These are phyloP conservation scores for Tuber umbilicatum DNA, from an alignment of 495 filamentous ascomycete genomes.

Conservation along the genomic window DNA sequence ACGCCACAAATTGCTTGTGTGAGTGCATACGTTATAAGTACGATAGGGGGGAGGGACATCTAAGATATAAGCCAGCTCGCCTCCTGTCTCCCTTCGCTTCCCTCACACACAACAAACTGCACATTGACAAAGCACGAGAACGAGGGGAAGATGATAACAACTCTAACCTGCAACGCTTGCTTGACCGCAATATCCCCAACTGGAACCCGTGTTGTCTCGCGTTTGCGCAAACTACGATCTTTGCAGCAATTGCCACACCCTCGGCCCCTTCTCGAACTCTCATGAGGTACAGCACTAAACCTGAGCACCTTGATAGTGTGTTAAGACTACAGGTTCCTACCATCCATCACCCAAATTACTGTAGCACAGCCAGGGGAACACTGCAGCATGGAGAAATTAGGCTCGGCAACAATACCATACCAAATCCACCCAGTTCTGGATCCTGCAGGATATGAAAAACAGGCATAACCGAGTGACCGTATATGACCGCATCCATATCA, in stretches of 20 bases:
- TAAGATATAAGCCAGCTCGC: neutral
- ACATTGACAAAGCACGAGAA: neutral
- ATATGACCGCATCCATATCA: neutral
- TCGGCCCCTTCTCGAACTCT: neutral
- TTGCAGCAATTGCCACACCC: neutral
- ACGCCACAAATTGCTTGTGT: neutral
- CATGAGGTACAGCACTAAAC: neutral
- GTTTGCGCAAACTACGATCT: neutral
- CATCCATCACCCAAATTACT: too few relatives aligned
- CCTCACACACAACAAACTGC: neutral
- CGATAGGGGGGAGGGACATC: neutral
- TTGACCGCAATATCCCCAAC: neutral
- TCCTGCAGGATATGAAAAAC: too few relatives aligned
- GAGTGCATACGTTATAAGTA: neutral
- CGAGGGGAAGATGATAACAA: neutral
- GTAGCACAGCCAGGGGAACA: too few relatives aligned
- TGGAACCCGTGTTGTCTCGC: neutral
- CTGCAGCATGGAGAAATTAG: too few relatives aligned
- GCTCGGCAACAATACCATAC: too few relatives aligned
- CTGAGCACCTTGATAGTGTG: too few relatives aligned
- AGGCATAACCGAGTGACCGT: too few relatives aligned
- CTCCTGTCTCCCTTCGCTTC: neutral
- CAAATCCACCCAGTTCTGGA: too few relatives aligned
- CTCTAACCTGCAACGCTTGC: neutral
- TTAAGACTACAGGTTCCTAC: too few relatives aligned